Base-by-base conservation (phyloP, 2,329 filamentous ascomycete species). In the Fusarium foetens region DNA sequence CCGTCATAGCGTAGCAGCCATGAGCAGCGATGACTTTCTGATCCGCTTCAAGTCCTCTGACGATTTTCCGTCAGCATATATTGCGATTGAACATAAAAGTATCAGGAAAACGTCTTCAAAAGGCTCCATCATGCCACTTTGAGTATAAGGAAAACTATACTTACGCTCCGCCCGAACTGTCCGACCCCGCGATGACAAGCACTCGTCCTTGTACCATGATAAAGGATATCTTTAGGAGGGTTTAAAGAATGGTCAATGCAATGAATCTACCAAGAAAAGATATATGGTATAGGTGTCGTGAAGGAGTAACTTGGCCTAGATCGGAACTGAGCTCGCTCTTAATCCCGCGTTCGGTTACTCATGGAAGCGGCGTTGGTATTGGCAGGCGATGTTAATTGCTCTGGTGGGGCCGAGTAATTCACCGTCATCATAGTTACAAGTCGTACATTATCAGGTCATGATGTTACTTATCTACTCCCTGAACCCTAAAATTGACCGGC, bases 1-100 rank as follows among this genome's bases (percentile, higher is more conserved):
- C 94, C 55, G 95, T 98, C 91, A 98, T 97, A 66, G 94, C 94
- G 86, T 98, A 98, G 83, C 93, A 96, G 66, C 92, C 91, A 88
- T 98, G 94, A 23, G 93, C 94, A 48, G 94, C 93, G 68, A 97
- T 92, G 68, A 97, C 94, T 81, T 97, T 97, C 79, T 98, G 95
- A 80, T 98, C 95, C 42, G 95, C 96, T 82, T 99, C 95, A 38
- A 99, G 89, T 57, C 95, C 96, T 62, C 95, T 97, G 77, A 42
- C 27, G 19, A 10, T 49, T 49, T 35, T 29, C 14, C 21, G 23
- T 58, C 11, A 58, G 39, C 21, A 29, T 27, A 19, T 8, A 19
- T 17, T 35, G 13, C 14, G 12, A 19, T 12, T 36, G 8, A 57
- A 16, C 6, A 57, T 12, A 21, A 19, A 16, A 12, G 12, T 3